These are phyloP conservation scores for Citrullus amarus DNA, from an alignment of 306 rosid genomes.

Conservation along the genomic window DNA sequence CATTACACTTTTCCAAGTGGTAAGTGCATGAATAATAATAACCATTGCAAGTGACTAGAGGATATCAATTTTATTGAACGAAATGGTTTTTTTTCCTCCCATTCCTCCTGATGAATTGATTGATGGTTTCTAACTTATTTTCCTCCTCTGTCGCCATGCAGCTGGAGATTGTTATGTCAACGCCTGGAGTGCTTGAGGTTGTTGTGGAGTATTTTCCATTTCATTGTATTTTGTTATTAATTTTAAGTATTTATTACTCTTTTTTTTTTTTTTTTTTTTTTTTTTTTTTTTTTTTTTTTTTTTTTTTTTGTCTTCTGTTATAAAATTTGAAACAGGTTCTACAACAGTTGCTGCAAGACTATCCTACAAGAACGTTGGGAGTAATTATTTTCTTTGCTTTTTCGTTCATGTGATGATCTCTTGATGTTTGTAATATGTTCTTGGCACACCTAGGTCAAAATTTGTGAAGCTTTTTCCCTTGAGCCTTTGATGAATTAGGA, in stretches of 20 bases:
- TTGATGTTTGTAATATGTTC: background rate
- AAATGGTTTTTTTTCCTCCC: background rate
- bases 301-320: background rate
- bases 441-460: background rate
- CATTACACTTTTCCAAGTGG: background rate
- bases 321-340: constrained; percentile 41
- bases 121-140: constrained; percentile 16
- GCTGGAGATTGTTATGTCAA: constrained; percentile 83
- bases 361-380: constrained; percentile 57
- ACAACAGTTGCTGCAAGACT: constrained; percentile 50
- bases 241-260: constrained; percentile 11
- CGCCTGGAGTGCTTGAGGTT: constrained; percentile 93
- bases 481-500: background rate
- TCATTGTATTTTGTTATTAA: background rate
- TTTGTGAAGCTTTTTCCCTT: background rate
- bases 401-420: background rate
- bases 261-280: constrained; percentile 9
- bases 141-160: constrained; percentile 19
- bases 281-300: constrained; percentile 8
- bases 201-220: constrained; percentile 19
- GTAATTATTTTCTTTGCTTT: constrained; percentile 22
- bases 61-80: background rate
- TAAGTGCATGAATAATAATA: background rate
- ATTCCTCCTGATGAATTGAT: background rate
- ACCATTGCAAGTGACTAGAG: background rate